A percentile compares a stretch with the other conserved stretches of the same genome.
Evolutionary conservation across 2,329 filamentous ascomycete genomes (phyloP).

Genomic region (Phialophora expanda): DNA sequence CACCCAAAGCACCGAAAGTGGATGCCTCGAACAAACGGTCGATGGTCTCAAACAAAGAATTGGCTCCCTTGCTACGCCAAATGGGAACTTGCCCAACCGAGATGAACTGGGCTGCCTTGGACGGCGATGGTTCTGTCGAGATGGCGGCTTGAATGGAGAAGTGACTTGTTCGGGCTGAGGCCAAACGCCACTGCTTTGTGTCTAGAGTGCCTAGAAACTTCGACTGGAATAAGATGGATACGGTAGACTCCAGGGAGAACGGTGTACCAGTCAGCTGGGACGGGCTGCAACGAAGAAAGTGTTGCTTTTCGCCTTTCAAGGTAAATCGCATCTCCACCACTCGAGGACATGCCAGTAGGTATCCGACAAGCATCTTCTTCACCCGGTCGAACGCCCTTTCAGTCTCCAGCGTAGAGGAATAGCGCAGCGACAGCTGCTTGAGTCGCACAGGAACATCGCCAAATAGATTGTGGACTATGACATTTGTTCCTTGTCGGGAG

Average conservation of each 20-base stretch:
- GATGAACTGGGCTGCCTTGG: constrained; percentile 77
- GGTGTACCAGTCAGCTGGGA: not conserved
- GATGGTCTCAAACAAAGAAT: constrained; percentile 74
- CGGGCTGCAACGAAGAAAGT: constrained; percentile 13
- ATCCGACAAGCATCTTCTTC: constrained; percentile 61
- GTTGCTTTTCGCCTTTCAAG: constrained; percentile 9
- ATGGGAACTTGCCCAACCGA: constrained; percentile 76
- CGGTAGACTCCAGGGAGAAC: constrained; percentile 14
- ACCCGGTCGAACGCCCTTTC: constrained; percentile 71
- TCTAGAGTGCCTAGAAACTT: constrained; percentile 44
- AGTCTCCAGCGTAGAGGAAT: constrained; percentile 58
- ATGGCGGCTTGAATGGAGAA: constrained; percentile 73
- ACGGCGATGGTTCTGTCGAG: constrained; percentile 70
- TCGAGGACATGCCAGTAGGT: constrained; percentile 73
- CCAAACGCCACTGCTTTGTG: constrained; percentile 68
- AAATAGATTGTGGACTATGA: constrained; percentile 80
- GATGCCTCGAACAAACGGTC: constrained; percentile 79
- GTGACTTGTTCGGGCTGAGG: constrained; percentile 68
- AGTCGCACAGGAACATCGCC: constrained; percentile 89
- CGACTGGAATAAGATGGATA: constrained; percentile 28
- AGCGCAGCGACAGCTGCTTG: constrained; percentile 70
- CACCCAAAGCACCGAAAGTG: constrained; percentile 70
- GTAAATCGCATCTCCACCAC: constrained; percentile 17
- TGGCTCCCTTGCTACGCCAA: constrained; percentile 59
- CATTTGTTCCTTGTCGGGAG: constrained; percentile 73